These are phyloP conservation scores for Cercophora scortea DNA, from an alignment of 495 filamentous ascomycete genomes.

Conservation along the genomic window DNA sequence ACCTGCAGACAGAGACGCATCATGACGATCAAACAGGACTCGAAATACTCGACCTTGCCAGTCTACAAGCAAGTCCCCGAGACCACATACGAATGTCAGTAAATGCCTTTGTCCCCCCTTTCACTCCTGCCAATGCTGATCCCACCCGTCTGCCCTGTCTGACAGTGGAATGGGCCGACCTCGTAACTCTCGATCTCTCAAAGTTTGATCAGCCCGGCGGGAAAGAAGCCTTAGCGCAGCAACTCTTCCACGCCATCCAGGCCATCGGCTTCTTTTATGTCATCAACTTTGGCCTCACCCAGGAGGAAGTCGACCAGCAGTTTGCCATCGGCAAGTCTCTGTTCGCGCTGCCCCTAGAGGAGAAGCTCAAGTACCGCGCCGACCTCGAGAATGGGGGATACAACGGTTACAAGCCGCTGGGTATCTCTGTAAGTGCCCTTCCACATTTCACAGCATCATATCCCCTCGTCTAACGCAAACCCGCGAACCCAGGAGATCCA, in stretches of 20 bases:
- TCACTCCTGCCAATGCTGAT: neutral
- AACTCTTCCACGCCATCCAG: neutral
- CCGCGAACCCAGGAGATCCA: constrained; percentile 30
- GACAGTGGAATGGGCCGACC: neutral
- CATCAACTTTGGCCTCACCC: constrained; percentile 50
- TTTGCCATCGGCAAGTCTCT: constrained; percentile 51
- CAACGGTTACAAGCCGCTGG: constrained; percentile 35
- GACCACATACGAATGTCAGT: neutral
- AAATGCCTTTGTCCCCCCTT: neutral
- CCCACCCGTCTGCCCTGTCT: neutral
- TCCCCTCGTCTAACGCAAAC: neutral
- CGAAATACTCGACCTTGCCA: neutral
- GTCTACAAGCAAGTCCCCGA: neutral
- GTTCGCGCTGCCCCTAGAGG: constrained; percentile 46
- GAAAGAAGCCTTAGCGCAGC: neutral
- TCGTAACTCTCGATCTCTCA: neutral
- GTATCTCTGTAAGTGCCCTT: constrained; percentile 32
- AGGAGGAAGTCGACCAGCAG: constrained; percentile 53
- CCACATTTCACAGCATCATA: neutral
- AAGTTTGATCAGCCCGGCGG: neutral
- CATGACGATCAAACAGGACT: too few species aligned
- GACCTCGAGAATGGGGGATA: constrained; percentile 20
- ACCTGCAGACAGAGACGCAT: too few species aligned
- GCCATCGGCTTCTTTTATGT: constrained; percentile 48
- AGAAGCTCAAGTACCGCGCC: constrained; percentile 27